phyloP scores from a whole-genome alignment of 2,329 filamentous ascomycete species.

The Sporothrix protearum region DNA sequence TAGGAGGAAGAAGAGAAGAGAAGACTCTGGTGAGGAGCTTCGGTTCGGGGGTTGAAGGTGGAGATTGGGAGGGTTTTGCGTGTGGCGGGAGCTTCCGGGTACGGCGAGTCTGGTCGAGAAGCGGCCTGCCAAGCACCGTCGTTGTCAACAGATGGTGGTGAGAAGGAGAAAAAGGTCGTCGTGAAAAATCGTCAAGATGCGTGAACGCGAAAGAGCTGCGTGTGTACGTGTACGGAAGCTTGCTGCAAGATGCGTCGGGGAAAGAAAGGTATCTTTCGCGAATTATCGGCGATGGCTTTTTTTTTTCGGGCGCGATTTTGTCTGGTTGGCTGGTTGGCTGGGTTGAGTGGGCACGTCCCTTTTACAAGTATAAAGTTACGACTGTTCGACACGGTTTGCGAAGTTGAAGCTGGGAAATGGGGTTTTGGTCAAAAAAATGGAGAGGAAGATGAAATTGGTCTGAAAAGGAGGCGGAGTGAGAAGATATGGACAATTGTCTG shows the following conservation, averaged over 20 bases:
- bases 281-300: slow-evolving; percentile 15
- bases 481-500: not conserved
- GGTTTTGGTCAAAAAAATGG: not conserved
- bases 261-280: not conserved
- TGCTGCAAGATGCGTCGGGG: not conserved
- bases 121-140: not conserved
- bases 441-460: not conserved
- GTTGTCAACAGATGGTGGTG: not conserved
- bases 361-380: not conserved
- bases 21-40: not conserved
- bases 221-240: slow-evolving; percentile 7
- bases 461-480: not conserved
- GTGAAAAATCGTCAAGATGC: not conserved
- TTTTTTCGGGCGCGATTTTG: slow-evolving; percentile 8
- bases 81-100: slow-evolving; percentile 7
- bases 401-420: not conserved
- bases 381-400: not conserved
- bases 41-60: not conserved
- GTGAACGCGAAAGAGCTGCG: not conserved
- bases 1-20: not conserved
- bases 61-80: not conserved
- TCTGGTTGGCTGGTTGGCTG: slow-evolving; percentile 13
- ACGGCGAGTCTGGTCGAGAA: not conserved
- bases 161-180: not conserved
- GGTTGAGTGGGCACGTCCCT: slow-evolving; percentile 2